phyloP scores from a whole-genome alignment of 1,284 basidiomycete species.

The Cystobasidium pallidum region DNA sequence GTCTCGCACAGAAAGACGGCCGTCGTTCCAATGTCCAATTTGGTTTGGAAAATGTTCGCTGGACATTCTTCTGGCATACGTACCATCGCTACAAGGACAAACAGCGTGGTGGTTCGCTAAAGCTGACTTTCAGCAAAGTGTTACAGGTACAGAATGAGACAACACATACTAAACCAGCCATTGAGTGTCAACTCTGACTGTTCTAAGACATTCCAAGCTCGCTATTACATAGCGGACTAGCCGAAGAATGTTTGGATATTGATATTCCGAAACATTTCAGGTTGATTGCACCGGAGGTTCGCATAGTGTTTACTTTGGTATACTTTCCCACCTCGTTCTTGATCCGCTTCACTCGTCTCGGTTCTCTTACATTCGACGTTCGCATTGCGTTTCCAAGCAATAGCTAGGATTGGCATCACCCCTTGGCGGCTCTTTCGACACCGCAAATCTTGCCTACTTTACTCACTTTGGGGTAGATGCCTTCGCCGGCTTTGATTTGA shows the following conservation, averaged over 20 bases:
- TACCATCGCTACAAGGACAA: too few relatives aligned
- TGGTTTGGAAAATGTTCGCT: too few relatives aligned
- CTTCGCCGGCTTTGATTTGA: neutral
- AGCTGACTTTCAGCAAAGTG: neutral
- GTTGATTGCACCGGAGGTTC: too few relatives aligned
- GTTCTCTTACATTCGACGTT: too few relatives aligned
- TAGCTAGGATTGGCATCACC: neutral
- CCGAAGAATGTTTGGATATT: neutral
- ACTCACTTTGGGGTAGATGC: neutral
- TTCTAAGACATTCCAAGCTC: neutral
- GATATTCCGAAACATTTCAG: too few relatives aligned
- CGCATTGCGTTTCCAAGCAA: too few relatives aligned
- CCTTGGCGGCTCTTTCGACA: neutral
- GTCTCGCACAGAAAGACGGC: neutral
- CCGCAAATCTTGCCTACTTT: neutral
- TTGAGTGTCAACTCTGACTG: neutral
- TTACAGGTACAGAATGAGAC: neutral
- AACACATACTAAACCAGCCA: neutral
- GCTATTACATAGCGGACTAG: neutral
- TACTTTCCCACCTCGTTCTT: neutral
- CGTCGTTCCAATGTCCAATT: neutral
- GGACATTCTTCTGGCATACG: too few relatives aligned
- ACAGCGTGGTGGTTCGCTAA: too few relatives aligned
- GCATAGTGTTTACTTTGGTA: neutral
- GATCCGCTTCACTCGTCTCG: too few relatives aligned